These are phyloP conservation scores for Komagataella pseudopastoris DNA, from an alignment of 805 yeast genomes.

Conservation along the genomic window DNA sequence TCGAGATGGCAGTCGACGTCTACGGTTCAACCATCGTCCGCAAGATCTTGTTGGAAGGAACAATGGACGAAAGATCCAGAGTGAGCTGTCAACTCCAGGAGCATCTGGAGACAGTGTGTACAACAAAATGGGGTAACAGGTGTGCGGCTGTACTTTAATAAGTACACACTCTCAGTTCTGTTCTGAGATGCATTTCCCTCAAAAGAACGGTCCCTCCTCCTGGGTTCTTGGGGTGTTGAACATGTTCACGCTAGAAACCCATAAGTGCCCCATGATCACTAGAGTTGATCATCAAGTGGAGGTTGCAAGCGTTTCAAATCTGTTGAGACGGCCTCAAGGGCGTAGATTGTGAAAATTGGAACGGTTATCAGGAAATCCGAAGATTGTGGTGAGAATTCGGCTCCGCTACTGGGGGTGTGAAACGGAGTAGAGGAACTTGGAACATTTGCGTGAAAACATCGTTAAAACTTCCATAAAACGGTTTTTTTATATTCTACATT, in stretches of 20 bases:
- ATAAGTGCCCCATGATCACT: too few relatives aligned
- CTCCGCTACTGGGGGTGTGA: not conserved
- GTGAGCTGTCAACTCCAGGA: not conserved
- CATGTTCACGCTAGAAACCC: not conserved
- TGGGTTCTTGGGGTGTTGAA: not conserved
- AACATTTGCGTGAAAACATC: not conserved
- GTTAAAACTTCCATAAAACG: not conserved
- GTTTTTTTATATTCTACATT: not conserved
- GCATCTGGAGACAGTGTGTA: not conserved
- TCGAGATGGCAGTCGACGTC: not conserved
- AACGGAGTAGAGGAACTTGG: not conserved
- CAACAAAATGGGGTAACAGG: not conserved
- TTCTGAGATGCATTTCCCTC: not conserved
- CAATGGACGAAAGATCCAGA: not conserved
- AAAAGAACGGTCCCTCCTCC: not conserved
- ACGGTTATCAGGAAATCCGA: not conserved
- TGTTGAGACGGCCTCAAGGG: not conserved
- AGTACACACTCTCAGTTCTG: not conserved
- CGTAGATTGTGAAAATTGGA: not conserved
- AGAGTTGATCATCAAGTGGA: not conserved
- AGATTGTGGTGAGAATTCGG: not conserved
- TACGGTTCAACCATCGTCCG: not conserved
- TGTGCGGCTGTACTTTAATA: not conserved
- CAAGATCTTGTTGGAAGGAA: not conserved
- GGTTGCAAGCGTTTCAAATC: not conserved